These are phyloP conservation scores for Dactylellina leptospora DNA, from an alignment of 2,329 filamentous ascomycete species.

Conservation along the genomic window DNA sequence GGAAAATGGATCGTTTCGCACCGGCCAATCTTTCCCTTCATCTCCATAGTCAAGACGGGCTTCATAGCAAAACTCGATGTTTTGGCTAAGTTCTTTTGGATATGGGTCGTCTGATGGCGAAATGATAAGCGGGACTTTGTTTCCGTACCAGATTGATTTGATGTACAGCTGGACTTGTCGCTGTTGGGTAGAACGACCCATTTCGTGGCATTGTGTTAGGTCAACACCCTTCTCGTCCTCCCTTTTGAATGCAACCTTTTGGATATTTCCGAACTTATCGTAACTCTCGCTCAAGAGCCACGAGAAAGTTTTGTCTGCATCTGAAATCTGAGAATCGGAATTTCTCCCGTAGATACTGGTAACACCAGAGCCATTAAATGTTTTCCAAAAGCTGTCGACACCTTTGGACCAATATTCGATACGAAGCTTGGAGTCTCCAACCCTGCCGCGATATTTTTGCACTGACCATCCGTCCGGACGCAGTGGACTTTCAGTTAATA, in stretches of 20 bases:
- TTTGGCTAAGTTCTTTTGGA: constrained; percentile 49
- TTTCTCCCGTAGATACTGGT: constrained; percentile 42
- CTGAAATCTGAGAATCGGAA: constrained; percentile 25
- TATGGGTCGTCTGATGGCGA: neutral
- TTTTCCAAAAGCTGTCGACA: constrained; percentile 52
- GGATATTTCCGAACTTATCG: neutral
- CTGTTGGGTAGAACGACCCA: neutral
- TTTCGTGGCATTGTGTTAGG: neutral
- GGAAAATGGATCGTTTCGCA: constrained; percentile 59
- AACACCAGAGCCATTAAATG: constrained; percentile 35
- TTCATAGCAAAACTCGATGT: constrained; percentile 35
- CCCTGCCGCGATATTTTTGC: neutral
- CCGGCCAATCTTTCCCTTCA: constrained; percentile 57
- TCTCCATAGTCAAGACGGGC: constrained; percentile 60
- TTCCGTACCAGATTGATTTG: neutral
- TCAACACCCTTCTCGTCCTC: neutral
- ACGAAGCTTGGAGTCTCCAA: neutral
- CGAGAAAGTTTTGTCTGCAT: constrained; percentile 33
- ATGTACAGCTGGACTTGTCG: neutral
- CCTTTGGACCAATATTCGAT: constrained; percentile 1
- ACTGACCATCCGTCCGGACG: neutral
- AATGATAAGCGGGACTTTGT: neutral
- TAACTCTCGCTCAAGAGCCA: constrained; percentile 54
- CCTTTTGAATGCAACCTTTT: neutral
- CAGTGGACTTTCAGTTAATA: neutral